Base-by-base conservation (phyloP, 31 red algal genomes). In the Asparagopsis taxiformis region DNA sequence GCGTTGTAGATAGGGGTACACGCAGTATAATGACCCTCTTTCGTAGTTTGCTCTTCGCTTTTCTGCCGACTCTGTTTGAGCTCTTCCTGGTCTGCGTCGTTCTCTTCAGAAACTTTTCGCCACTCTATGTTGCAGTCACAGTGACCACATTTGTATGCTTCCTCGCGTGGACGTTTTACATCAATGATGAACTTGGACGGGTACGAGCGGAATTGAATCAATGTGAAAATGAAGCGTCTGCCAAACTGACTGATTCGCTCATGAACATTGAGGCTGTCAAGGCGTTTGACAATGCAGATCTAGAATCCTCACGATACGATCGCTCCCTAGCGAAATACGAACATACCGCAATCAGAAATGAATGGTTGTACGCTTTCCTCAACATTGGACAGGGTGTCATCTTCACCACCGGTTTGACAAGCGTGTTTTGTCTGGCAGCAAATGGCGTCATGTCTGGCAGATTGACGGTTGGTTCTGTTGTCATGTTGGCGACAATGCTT, bases 11-110 rank as follows among this genome's bases (percentile, higher is more conserved):
- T 51, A 74, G 92, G 20, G 92, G 92, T 16, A 95, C 92, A 1
- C 62, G 87, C 30, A 82, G 84, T 32, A 81, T 95, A 31, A 65
- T 84, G 28, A 90, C 81, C 19, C 74, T 95, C 33, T 89, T 95
- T 68, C 83, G 92, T 4, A 79, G 84, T 13, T 31, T 89, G 13
- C 46, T 95, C 41, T 84, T 95, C 35, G 74, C 80, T 5, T 89
- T 95, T 63, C 32, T 95, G 72, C 92, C 92, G 0, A 89, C 75
- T 49, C 22, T 89, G 59, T 90, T 95, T 67, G 92, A 95, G 70
- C 63, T 95, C 25, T 7, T 76, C 30, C 72, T 95, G 13, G 92
- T 95, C 23, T 95, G 92, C 33, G 78, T 50, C 51, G 62, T 95
- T 24, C 62, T 95, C 21, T 49, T 82, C 0, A 32, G 44, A 16